Percentiles rank a stretch among this genome's conserved stretches.
Conservation (phyloP, 306 rosid species). For the Medicago lupulina region DNA sequence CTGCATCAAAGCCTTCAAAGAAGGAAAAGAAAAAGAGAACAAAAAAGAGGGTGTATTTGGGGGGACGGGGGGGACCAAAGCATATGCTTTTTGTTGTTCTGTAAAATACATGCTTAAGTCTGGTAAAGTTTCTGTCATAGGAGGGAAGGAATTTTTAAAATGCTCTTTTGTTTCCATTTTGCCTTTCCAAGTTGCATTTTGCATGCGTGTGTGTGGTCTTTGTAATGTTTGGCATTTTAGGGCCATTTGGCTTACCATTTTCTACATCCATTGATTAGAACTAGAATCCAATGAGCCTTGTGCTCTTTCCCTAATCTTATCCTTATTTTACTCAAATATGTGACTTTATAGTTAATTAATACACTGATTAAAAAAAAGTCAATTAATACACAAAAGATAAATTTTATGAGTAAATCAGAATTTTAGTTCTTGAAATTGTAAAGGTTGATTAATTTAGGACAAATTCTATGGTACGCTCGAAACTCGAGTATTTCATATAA, state of each 20-base stretch:
- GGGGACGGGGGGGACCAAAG: conserved; percentile 42
- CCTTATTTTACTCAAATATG: conserved; percentile 10
- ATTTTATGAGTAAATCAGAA: too few species aligned
- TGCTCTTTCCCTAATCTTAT: conserved; percentile 21
- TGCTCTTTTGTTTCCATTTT: conserved; percentile 37
- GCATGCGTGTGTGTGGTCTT: conserved; percentile 45
- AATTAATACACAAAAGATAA: conserved; percentile 1
- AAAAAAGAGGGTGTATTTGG: background rate
- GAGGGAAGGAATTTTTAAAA: conserved; percentile 44
- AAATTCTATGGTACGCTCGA: too few species aligned
- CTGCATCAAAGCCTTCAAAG: conserved; percentile 35
- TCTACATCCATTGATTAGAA: conserved; percentile 33
- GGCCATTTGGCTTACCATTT: conserved; percentile 39
- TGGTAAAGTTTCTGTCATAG: conserved; percentile 41
- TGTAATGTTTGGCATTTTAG: conserved; percentile 29
- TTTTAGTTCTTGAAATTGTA: background rate
- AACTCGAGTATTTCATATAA: too few species aligned
- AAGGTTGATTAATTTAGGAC: background rate
- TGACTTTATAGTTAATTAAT: conserved; percentile 20
- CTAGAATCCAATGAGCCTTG: conserved; percentile 27
- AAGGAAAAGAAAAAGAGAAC: background rate
- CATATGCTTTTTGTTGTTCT: conserved; percentile 39
- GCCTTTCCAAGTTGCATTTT: conserved; percentile 31
- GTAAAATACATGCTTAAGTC: conserved; percentile 30
- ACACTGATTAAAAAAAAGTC: too few species aligned